Evolutionary conservation across 257 asterid genomes (phyloP).

Genomic region (Solanum peruvianum): DNA sequence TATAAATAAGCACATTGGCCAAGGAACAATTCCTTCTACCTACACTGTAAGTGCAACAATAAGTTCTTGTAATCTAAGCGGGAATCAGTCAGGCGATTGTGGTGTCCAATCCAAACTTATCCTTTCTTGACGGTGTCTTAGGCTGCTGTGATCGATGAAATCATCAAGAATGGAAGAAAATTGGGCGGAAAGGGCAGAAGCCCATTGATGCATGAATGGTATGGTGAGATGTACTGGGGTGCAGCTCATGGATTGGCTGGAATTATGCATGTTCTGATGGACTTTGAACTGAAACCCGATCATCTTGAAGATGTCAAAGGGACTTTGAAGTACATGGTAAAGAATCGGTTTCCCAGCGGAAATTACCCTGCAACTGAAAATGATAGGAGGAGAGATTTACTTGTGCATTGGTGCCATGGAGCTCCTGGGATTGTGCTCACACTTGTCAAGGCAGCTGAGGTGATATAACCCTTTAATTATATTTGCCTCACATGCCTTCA

Average conservation of each 20-base stretch:
- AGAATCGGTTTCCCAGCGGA: conserved; percentile 44
- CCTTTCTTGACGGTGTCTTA: conserved; percentile 5
- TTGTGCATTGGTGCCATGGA: conserved; percentile 85
- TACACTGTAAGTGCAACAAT: conserved; percentile 20
- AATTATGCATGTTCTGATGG: conserved; percentile 47
- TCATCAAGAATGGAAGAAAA: conserved; percentile 42
- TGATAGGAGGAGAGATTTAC: conserved; percentile 33
- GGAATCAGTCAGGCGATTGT: not conserved
- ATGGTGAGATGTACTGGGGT: conserved; percentile 65
- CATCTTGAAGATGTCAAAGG: conserved; percentile 50
- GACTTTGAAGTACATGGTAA: conserved; percentile 54
- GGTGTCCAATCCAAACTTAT: no score
- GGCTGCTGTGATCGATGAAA: conserved; percentile 33
- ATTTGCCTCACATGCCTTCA: not conserved
- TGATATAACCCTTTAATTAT: conserved; percentile 2
- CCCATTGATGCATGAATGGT: conserved; percentile 63
- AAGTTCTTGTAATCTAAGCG: not conserved
- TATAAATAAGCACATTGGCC: conserved; percentile 46
- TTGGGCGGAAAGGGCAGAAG: conserved; percentile 33
- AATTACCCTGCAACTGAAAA: conserved; percentile 64
- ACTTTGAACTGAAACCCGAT: conserved; percentile 36
- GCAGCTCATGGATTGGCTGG: conserved; percentile 92
- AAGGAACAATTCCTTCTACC: conserved; percentile 37
- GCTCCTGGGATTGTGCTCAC: conserved; percentile 75
- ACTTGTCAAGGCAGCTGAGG: conserved; percentile 69